Percentiles rank a stretch among this genome's conserved stretches.
These are phyloP conservation scores for Syncephalis plumigaleata DNA, from an alignment of 371 early-diverging fungal genomes.

Conservation along the genomic window DNA sequence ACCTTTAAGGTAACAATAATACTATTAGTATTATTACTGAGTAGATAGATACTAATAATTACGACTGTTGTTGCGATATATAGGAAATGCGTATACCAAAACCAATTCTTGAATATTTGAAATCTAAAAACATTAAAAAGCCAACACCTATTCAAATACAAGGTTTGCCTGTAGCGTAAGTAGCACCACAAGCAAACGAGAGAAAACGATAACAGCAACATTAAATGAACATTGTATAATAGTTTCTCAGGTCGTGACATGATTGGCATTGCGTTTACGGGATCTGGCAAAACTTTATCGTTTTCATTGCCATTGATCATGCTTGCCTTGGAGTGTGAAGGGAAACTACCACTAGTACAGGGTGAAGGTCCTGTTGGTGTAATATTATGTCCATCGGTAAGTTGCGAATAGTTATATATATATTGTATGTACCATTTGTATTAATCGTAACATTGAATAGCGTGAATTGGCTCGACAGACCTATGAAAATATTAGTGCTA, in stretches of 20 bases:
- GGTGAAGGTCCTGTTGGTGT: slow-evolving; percentile 87
- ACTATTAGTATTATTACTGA: too few relatives aligned
- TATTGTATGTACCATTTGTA: not conserved
- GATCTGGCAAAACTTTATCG: slow-evolving; percentile 98
- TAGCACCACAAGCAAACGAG: not conserved
- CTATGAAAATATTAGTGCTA: slow-evolving; percentile 43
- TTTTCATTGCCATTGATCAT: slow-evolving; percentile 85
- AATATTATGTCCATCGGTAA: slow-evolving; percentile 78
- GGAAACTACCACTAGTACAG: slow-evolving; percentile 49
- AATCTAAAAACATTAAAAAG: slow-evolving; percentile 55
- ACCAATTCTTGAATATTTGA: slow-evolving; percentile 64
- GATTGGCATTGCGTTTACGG: slow-evolving; percentile 95
- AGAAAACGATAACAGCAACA: not conserved
- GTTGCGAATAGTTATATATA: slow-evolving; percentile 20
- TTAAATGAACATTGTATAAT: slow-evolving; percentile 2
- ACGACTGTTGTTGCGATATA: too few relatives aligned
- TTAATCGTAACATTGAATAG: too few relatives aligned
- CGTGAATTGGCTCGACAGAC: slow-evolving; percentile 81
- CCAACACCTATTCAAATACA: slow-evolving; percentile 98
- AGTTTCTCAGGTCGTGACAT: slow-evolving; percentile 72
- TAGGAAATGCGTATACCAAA: slow-evolving; percentile 67
- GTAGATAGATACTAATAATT: too few relatives aligned
- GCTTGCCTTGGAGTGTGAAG: slow-evolving; percentile 66
- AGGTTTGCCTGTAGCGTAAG: slow-evolving; percentile 58
- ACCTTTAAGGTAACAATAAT: too few relatives aligned